Evolutionary conservation across 2,329 filamentous ascomycete species (phyloP).

Genomic region (Talaromyces piceae): DNA sequence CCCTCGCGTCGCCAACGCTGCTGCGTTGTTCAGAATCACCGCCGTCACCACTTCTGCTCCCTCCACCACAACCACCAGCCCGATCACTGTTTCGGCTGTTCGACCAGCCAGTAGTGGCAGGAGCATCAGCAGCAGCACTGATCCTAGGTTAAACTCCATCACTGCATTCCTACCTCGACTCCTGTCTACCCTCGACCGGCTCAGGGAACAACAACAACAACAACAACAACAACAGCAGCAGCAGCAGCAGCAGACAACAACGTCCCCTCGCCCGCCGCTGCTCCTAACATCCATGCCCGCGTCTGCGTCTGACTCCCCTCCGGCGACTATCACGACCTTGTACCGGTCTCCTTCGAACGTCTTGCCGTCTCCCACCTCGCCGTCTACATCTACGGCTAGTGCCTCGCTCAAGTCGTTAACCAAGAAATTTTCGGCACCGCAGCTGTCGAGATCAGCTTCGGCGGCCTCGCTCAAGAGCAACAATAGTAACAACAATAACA

Average conservation of each 20-base stretch:
- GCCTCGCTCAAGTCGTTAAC: slow-evolving; percentile 9
- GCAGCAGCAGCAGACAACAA: not conserved
- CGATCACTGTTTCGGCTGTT: not conserved
- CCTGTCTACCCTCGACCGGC: not conserved
- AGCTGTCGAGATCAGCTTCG: slow-evolving; percentile 16
- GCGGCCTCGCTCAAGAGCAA: slow-evolving; percentile 15
- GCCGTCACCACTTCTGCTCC: slow-evolving; percentile 11
- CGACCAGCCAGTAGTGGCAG: not conserved
- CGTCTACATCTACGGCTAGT: slow-evolving; percentile 1
- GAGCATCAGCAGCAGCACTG: not conserved
- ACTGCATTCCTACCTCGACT: no score
- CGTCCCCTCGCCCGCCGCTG: not conserved
- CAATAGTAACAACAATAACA: slow-evolving; percentile 12
- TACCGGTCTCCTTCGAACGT: not conserved
- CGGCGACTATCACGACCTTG: slow-evolving; percentile 13
- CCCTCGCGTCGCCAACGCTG: slow-evolving; percentile 12
- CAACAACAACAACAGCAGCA: no score
- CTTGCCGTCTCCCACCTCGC: not conserved
- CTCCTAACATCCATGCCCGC: slow-evolving; percentile 30
- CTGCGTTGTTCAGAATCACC: slow-evolving; percentile 1
- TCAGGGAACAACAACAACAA: no score
- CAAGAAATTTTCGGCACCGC: slow-evolving; percentile 17
- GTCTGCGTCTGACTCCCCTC: slow-evolving; percentile 19
- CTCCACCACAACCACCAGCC: slow-evolving; percentile 10
- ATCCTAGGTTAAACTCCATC: no score